phyloP scores from a whole-genome alignment of 345 rosid genomes.

The Eucalyptus cloeziana region DNA sequence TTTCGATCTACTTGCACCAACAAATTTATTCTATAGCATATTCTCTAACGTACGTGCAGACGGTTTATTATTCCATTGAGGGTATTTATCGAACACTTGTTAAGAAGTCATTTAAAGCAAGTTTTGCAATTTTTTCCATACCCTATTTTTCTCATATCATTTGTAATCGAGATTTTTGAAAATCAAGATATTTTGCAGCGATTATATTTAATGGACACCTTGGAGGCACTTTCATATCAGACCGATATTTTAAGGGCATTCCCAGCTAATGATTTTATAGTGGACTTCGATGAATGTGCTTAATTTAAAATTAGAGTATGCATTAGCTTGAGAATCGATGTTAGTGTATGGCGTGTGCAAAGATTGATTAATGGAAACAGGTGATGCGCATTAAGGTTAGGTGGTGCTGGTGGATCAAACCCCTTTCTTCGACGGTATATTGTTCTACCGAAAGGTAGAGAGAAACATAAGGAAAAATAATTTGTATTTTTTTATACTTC shows the following conservation, averaged over 20 bases:
- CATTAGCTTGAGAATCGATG: background rate
- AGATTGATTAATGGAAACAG: background rate
- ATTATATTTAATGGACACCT: background rate
- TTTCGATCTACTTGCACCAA: background rate
- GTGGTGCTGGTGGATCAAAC: conserved; percentile 23
- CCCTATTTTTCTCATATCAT: background rate
- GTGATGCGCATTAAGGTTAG: background rate
- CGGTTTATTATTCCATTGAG: background rate
- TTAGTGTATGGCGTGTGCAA: background rate
- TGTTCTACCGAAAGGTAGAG: background rate
- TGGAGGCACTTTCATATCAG: background rate
- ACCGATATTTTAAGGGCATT: background rate
- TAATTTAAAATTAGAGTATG: background rate
- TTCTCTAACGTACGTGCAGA: background rate
- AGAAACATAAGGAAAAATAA: background rate
- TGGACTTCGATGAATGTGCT: background rate
- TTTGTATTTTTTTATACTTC: background rate
- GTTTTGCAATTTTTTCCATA: background rate
- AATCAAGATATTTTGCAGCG: background rate
- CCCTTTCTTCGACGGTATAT: background rate
- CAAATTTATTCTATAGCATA: background rate
- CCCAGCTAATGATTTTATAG: background rate
- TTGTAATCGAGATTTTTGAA: background rate
- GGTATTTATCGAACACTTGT: background rate
- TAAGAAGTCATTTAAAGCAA: background rate